Evolutionary conservation across 331 rosid species (phyloP).

Genomic region (Spiraea crenata): DNA sequence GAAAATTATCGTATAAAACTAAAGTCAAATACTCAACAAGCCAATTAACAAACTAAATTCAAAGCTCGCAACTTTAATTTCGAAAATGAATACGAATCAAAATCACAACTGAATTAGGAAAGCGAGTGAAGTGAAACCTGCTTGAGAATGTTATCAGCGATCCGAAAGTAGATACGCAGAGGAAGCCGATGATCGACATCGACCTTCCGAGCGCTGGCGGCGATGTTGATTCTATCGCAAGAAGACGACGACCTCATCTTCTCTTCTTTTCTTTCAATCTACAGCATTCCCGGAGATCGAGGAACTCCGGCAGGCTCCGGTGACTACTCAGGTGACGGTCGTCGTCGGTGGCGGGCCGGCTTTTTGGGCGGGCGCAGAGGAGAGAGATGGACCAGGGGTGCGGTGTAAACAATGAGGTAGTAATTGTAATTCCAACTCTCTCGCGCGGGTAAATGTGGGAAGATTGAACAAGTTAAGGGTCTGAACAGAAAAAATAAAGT

Average conservation of each 20-base stretch:
- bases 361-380: slow-evolving; percentile 11
- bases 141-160: slow-evolving; percentile 79
- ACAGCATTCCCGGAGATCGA: slow-evolving; percentile 25
- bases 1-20: not conserved
- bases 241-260: slow-evolving; percentile 68
- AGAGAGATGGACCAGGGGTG: not conserved
- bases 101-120: not conserved
- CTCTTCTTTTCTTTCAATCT: slow-evolving; percentile 20
- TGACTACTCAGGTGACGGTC: slow-evolving; percentile 19
- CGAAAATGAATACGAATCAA: not conserved
- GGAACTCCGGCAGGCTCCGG: slow-evolving; percentile 9
- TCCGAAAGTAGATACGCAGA: slow-evolving; percentile 71
- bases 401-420: slow-evolving; percentile 2
- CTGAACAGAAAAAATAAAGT: not conserved
- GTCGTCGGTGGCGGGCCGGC: slow-evolving; percentile 43
- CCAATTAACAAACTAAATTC: not conserved
- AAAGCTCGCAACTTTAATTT: not conserved
- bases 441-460: slow-evolving; percentile 36
- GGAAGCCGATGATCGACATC: slow-evolving; percentile 77
- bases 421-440: slow-evolving; percentile 15
- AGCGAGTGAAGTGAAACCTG: slow-evolving; percentile 51
- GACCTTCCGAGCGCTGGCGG: slow-evolving; percentile 62
- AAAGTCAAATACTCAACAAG: not conserved
- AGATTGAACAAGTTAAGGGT: too few relatives aligned
- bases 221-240: slow-evolving; percentile 60